Evolutionary conservation across 345 rosid genomes (phyloP).

Genomic region (Gossypium mustelinum): DNA sequence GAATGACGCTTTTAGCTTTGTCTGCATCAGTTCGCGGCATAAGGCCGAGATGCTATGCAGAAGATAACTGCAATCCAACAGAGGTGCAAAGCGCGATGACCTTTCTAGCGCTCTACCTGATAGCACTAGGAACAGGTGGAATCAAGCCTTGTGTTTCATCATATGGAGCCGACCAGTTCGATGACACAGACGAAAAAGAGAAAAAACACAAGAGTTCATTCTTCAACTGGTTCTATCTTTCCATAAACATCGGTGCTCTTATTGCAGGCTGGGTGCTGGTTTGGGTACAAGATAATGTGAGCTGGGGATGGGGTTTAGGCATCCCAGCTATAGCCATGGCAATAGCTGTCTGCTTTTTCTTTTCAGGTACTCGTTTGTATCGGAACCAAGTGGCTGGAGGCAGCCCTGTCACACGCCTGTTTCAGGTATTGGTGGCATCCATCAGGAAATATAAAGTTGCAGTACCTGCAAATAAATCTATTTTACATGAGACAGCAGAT

Average conservation of each 20-base stretch:
- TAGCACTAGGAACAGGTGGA: constrained; percentile 25
- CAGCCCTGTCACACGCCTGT: constrained; percentile 23
- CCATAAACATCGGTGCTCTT: constrained; percentile 23
- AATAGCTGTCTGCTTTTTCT: constrained; percentile 20
- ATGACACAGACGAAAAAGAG: constrained; percentile 23
- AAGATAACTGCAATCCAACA: constrained; percentile 18
- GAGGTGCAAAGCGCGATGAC: constrained; percentile 1
- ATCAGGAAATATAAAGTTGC: constrained; percentile 12
- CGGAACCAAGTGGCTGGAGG: constrained; percentile 22
- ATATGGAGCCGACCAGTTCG: constrained; percentile 28
- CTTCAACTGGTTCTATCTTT: constrained; percentile 19
- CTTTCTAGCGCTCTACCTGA: constrained; percentile 22
- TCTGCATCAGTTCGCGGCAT: constrained; percentile 15
- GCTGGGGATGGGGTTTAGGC: constrained; percentile 26
- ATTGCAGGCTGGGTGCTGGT: constrained; percentile 23
- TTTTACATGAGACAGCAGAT: constrained; percentile 20
- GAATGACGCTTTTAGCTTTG: constrained; percentile 18
- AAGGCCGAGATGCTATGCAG: constrained; percentile 16
- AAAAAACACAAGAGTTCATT: constrained; percentile 19
- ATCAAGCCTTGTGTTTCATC: constrained; percentile 23
- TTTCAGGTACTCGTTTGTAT: constrained; percentile 19
- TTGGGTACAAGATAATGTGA: constrained; percentile 23
- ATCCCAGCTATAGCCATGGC: constrained; percentile 27
- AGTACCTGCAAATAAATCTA: constrained; percentile 16
- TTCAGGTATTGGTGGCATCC: constrained; percentile 25